Evolutionary conservation across 1,284 basidiomycete genomes (phyloP).

Genomic region (Sutorius eximius): DNA sequence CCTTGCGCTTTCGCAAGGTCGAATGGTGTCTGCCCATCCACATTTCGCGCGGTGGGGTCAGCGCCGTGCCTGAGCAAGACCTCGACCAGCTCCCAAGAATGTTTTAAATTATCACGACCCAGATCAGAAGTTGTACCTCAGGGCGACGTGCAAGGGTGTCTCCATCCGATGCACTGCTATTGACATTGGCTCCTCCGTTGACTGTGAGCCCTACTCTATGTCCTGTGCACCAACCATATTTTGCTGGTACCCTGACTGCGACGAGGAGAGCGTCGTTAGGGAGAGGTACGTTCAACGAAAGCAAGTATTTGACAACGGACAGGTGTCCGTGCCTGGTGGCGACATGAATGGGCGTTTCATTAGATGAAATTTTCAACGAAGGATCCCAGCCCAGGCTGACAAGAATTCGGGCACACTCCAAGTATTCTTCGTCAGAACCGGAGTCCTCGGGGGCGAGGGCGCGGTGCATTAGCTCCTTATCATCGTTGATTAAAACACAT

Average conservation of each 20-base stretch:
- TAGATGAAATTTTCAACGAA: not conserved
- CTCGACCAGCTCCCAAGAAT: not conserved
- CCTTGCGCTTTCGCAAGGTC: constrained; percentile 3
- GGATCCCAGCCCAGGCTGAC: constrained; percentile 7
- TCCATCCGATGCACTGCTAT: not conserved
- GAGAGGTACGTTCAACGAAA: not conserved
- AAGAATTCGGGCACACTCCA: not conserved
- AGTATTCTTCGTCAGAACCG: not conserved
- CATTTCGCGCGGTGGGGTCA: not conserved
- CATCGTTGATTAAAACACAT: not conserved
- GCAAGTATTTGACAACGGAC: not conserved
- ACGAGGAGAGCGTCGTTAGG: constrained; percentile 5
- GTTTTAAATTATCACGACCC: not conserved
- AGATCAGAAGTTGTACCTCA: not conserved
- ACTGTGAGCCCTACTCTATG: not conserved
- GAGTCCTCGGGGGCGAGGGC: not conserved
- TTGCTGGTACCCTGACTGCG: not conserved
- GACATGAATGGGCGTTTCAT: constrained; percentile 1
- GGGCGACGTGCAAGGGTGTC: not conserved
- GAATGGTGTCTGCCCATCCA: not conserved
- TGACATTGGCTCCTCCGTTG: not conserved
- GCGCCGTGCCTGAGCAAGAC: constrained; percentile 2
- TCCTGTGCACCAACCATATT: accelerated
- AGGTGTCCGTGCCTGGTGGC: not conserved
- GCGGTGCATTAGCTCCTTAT: not conserved